Conservation (phyloP, 2,329 filamentous ascomycete genomes). For the Graphilbum sp. region DNA sequence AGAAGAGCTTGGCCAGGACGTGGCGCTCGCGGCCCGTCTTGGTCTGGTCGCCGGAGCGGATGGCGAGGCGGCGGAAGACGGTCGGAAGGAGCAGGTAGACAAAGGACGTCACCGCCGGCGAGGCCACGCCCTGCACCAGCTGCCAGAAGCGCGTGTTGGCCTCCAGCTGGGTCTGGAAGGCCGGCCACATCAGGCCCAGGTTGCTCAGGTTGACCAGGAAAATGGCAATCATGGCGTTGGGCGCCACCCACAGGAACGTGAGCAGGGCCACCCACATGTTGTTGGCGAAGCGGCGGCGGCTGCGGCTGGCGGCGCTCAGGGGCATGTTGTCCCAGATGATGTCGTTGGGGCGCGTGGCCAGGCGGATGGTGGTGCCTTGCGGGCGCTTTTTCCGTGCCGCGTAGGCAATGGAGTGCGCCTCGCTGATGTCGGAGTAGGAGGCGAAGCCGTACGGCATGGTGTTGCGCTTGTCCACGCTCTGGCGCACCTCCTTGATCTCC, state of each 20-base stretch:
- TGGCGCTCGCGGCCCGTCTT: slow-evolving; percentile 88
- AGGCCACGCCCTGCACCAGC: slow-evolving; percentile 78
- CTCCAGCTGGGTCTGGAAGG: slow-evolving; percentile 50
- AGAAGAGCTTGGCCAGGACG: slow-evolving; percentile 77
- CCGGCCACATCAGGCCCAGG: slow-evolving; percentile 62
- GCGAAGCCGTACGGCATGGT: slow-evolving; percentile 89
- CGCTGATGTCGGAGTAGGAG: slow-evolving; percentile 74
- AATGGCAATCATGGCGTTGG: slow-evolving; percentile 87
- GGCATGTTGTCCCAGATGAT: slow-evolving; percentile 93
- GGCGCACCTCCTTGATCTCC: slow-evolving; percentile 69
- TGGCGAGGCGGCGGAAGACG: slow-evolving; percentile 76
- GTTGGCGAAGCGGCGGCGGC: slow-evolving; percentile 61
- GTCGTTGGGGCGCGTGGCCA: slow-evolving; percentile 78
- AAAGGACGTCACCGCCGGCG: slow-evolving; percentile 73
- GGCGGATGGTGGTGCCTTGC: slow-evolving; percentile 55
- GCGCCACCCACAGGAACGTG: slow-evolving; percentile 74
- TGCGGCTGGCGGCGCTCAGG: slow-evolving; percentile 49
- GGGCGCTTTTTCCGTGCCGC: slow-evolving; percentile 66
- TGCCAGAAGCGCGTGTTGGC: slow-evolving; percentile 57
- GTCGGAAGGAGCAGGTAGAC: slow-evolving; percentile 80
- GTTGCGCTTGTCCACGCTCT: slow-evolving; percentile 70
- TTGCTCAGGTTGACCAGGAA: slow-evolving; percentile 81
- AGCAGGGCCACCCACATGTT: slow-evolving; percentile 69
- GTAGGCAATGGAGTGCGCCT: slow-evolving; percentile 79
- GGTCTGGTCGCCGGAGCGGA: slow-evolving; percentile 71